Conservation (phyloP, 495 filamentous ascomycete genomes). For the Niebla homalea region DNA sequence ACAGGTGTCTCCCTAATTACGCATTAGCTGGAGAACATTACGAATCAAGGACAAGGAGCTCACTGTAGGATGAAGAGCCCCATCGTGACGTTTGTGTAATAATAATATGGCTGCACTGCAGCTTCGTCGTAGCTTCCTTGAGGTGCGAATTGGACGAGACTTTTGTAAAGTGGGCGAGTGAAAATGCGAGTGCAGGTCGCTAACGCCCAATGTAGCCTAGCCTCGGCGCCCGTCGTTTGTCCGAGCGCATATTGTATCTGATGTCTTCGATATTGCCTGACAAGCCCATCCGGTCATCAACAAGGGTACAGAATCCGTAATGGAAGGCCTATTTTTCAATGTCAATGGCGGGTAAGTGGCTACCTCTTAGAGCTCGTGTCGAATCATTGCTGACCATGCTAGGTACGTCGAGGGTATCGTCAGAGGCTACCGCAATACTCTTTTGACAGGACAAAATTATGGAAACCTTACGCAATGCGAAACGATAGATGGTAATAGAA, state of each 20-base stretch:
- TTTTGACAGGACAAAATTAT: conserved; percentile 86
- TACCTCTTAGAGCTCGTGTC: neutral
- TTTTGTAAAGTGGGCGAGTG: neutral
- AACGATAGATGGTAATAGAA: conserved; percentile 71
- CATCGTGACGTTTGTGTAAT: conserved; percentile 1
- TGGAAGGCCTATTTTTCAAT: conserved; percentile 97
- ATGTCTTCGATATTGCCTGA: neutral
- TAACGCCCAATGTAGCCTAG: neutral
- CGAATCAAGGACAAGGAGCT: conserved; percentile 42
- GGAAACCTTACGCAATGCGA: conserved; percentile 96
- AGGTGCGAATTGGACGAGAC: neutral
- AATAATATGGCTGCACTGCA: too few species aligned
- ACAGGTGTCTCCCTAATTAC: conserved; percentile 79
- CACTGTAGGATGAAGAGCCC: conserved; percentile 17
- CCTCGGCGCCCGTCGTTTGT: neutral
- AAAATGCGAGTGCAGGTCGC: neutral
- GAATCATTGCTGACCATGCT: conserved; percentile 15
- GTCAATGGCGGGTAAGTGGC: conserved; percentile 71
- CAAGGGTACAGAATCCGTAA: conserved; percentile 25
- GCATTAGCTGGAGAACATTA: conserved; percentile 42
- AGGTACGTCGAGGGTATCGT: conserved; percentile 96
- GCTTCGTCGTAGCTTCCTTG: too few species aligned
- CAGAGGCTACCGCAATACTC: conserved; percentile 87
- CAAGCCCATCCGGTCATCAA: neutral
- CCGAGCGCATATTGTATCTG: neutral